Evolutionary conservation across 257 asterid species (phyloP).

Genomic region (Coffea canephora): DNA sequence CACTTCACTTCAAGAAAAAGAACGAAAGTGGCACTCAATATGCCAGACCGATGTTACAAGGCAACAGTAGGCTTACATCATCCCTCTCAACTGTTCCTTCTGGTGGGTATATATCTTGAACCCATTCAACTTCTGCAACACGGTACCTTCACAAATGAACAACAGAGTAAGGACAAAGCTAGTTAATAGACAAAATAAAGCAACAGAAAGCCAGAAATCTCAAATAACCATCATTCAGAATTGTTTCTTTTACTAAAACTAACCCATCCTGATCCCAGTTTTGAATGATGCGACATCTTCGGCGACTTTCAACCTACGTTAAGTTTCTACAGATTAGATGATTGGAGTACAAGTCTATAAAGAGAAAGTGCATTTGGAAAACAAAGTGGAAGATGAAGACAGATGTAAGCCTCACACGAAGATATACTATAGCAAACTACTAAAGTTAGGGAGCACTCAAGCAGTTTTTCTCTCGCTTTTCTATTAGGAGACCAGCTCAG

Average conservation of each 20-base stretch:
- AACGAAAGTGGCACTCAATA: neutral
- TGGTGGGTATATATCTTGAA: conserved; percentile 50
- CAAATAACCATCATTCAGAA: neutral
- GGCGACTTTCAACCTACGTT: conserved; percentile 85
- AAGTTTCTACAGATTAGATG: conserved; percentile 21
- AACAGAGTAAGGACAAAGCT: conserved; percentile 3
- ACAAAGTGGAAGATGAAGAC: conserved; percentile 10
- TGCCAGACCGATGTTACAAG: neutral
- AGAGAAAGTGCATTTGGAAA: neutral
- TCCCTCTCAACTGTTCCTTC: conserved; percentile 71
- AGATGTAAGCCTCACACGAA: neutral
- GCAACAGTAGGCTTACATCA: conserved; percentile 51
- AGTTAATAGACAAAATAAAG: conserved; percentile 14
- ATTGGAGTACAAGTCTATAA: neutral
- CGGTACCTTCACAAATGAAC: conserved; percentile 66
- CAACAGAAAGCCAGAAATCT: conserved; percentile 5
- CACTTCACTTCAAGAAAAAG: neutral
- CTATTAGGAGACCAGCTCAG: neutral
- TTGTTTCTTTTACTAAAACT: conserved; percentile 17
- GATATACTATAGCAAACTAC: neutral
- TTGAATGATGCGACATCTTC: conserved; percentile 76
- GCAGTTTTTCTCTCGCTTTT: neutral
- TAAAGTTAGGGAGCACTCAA: neutral
- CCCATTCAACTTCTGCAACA: conserved; percentile 94
- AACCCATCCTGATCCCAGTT: conserved; percentile 98